phyloP scores from a whole-genome alignment of 192 early-diverging fungal species.

The Gaertneriomyces sp. region DNA sequence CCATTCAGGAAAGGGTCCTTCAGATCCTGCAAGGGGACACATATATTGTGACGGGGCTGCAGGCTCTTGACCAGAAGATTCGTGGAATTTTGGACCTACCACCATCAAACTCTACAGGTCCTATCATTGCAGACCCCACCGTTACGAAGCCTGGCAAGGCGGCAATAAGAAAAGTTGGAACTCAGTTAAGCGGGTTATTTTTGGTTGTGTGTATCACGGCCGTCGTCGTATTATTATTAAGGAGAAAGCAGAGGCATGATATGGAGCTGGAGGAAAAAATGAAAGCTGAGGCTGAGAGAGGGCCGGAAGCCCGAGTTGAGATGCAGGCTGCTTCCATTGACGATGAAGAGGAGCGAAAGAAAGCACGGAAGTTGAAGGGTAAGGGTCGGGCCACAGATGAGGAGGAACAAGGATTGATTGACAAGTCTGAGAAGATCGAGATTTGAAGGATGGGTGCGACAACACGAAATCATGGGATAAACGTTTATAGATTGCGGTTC shows the following conservation, averaged over 20 bases:
- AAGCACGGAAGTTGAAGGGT: slow-evolving; percentile 1
- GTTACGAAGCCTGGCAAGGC: slow-evolving; percentile 19
- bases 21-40: slow-evolving; percentile 19
- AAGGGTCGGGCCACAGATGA: slow-evolving; percentile 2
- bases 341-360: not conserved
- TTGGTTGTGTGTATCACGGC: slow-evolving; percentile 17
- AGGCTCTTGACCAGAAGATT: slow-evolving; percentile 9
- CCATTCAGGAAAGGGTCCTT: slow-evolving; percentile 3
- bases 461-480: too few species aligned
- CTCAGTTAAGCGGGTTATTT: slow-evolving; percentile 21
- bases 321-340: too few species aligned
- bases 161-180: slow-evolving; percentile 10
- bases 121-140: slow-evolving; percentile 1
- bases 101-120: not conserved
- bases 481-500: too few species aligned
- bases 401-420: slow-evolving; percentile 8
- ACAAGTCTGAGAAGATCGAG: slow-evolving; percentile 28
- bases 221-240: slow-evolving; percentile 3
- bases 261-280: slow-evolving; percentile 10
- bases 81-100: slow-evolving; percentile 13
- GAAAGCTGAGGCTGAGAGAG: not conserved
- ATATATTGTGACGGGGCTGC: slow-evolving; percentile 14
- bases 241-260: slow-evolving; percentile 20
- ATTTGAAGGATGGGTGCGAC: slow-evolving; percentile 1
- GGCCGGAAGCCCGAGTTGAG: not conserved